Conservation (phyloP, 805 yeast species). For the Candida awuae region DNA sequence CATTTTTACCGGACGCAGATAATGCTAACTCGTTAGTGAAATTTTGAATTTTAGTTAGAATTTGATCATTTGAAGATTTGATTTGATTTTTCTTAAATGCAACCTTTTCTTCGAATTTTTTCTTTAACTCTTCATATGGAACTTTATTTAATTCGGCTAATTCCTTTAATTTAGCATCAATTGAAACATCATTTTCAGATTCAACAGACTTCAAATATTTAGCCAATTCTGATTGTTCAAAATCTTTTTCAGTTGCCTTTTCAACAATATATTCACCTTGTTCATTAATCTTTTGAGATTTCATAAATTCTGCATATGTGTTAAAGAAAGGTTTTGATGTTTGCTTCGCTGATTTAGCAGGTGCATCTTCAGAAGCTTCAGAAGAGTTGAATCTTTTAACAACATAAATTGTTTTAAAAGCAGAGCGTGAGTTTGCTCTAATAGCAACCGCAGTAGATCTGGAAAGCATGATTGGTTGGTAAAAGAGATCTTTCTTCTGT, state of each 20-base stretch:
- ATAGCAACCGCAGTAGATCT: conserved; percentile 6
- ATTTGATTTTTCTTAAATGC: conserved; percentile 5
- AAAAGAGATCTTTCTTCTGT: too few species aligned
- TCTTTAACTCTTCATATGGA: conserved; percentile 17
- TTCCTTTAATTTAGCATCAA: conserved; percentile 20
- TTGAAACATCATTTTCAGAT: conserved; percentile 18
- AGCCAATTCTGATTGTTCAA: conserved; percentile 17
- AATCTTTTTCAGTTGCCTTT: conserved; percentile 17
- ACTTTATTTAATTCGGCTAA: conserved; percentile 19
- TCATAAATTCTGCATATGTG: conserved; percentile 9
- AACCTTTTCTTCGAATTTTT: conserved; percentile 20
- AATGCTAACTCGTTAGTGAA: conserved; percentile 15
- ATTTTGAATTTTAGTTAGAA: conserved; percentile 13
- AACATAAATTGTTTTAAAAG: background rate
- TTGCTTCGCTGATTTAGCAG: background rate
- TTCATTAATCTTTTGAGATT: conserved; percentile 17
- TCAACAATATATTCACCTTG: conserved; percentile 19
- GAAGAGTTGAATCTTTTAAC: conserved; percentile 8
- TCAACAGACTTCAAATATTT: conserved; percentile 15
- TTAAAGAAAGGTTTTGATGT: conserved; percentile 9
- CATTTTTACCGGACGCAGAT: conserved; percentile 10
- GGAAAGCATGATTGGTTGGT: conserved; percentile 8
- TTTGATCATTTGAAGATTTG: conserved; percentile 5
- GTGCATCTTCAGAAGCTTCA: background rate
- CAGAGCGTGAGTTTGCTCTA: background rate